These are phyloP conservation scores for Tephrocybe sp. DNA, from an alignment of 768 basidiomycete species.

Conservation along the genomic window DNA sequence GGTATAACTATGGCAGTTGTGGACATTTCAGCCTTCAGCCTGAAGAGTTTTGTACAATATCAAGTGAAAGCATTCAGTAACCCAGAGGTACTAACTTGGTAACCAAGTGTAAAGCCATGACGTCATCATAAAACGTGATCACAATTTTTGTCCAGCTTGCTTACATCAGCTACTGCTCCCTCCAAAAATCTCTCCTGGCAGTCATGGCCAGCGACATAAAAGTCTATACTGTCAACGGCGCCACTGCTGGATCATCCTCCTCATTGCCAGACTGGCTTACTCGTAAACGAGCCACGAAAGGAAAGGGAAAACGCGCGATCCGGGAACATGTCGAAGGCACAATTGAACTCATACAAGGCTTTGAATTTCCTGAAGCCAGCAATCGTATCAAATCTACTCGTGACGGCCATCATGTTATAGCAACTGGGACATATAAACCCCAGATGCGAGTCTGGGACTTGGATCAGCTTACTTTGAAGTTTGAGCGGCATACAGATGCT, in stretches of 20 bases:
- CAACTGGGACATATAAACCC: constrained; percentile 97
- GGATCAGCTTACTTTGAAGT: constrained; percentile 88
- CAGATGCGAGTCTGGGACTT: constrained; percentile 96
- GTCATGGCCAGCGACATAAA: constrained; percentile 46
- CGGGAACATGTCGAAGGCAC: constrained; percentile 80
- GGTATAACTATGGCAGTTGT: neutral
- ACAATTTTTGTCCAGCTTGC: neutral
- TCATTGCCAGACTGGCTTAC: constrained; percentile 95
- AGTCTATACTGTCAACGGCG: constrained; percentile 96
- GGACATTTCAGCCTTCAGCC: neutral
- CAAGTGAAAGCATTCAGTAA: too few relatives aligned
- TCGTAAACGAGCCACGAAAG: constrained; percentile 59
- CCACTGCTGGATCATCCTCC: constrained; percentile 81
- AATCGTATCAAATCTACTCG: constrained; percentile 87
- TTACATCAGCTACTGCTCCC: constrained; percentile 7
- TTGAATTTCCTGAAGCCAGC: constrained; percentile 96
- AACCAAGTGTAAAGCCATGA: too few relatives aligned
- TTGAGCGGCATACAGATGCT: constrained; percentile 92
- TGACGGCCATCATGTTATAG: constrained; percentile 90
- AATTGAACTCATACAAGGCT: constrained; percentile 91
- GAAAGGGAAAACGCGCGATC: constrained; percentile 62
- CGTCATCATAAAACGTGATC: neutral
- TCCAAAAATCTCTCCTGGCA: neutral
- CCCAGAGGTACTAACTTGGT: too few relatives aligned
- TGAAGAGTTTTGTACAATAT: neutral